Conservation (phyloP, 345 rosid genomes). For the Sisymbrium irio region DNA sequence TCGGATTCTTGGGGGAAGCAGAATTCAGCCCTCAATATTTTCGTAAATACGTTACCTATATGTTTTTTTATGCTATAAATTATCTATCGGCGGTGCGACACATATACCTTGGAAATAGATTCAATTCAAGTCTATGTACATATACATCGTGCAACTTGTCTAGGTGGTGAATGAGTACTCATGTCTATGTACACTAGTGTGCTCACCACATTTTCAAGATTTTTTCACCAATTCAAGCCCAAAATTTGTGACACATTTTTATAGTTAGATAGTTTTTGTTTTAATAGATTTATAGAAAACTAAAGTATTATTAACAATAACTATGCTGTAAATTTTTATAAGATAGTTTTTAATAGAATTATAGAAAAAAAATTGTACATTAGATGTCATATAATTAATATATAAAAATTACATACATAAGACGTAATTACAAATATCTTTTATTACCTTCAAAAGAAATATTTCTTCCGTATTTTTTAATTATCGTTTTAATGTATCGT, state of each 20-base stretch:
- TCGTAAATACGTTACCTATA: background rate
- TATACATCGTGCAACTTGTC: background rate
- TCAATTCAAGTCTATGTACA: background rate
- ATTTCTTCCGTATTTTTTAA: too few species aligned
- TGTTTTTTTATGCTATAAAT: background rate
- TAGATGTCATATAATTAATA: too few species aligned
- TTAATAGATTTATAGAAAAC: too few species aligned
- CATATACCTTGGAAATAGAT: background rate
- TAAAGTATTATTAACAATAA: background rate
- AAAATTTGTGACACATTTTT: background rate
- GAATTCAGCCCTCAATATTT: background rate
- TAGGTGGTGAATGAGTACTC: background rate
- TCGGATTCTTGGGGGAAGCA: conserved; percentile 5
- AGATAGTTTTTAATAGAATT: background rate
- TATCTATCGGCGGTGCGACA: background rate
- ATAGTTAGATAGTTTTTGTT: too few species aligned
- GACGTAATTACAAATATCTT: too few species aligned
- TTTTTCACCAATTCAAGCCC: conserved; percentile 7
- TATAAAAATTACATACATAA: too few species aligned
- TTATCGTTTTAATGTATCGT: too few species aligned
- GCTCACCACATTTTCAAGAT: background rate
- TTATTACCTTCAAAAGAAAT: too few species aligned
- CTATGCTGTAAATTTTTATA: background rate
- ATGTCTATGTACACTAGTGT: too few species aligned
- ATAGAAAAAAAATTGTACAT: too few species aligned